phyloP scores from a whole-genome alignment of 2,329 filamentous ascomycete species.

The Microdochium trichocladiopsis region DNA sequence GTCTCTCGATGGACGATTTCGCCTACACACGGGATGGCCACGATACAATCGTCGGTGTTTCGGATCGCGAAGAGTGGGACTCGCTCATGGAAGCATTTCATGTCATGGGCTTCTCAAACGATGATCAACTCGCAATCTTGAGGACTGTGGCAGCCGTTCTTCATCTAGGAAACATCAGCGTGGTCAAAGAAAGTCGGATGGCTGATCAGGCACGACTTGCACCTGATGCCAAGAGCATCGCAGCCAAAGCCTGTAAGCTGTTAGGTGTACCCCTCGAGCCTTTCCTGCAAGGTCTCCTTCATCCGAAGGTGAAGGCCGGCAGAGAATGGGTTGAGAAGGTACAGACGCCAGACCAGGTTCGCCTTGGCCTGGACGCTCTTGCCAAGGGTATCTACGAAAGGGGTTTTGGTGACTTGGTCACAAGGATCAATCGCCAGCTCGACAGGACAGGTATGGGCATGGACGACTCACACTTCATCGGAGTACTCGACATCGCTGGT shows the following conservation, averaged over 20 bases:
- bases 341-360: slow-evolving; percentile 93
- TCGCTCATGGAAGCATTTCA: slow-evolving; percentile 84
- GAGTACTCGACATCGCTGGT: slow-evolving; percentile 95
- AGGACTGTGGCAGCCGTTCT: slow-evolving; percentile 85
- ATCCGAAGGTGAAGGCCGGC: slow-evolving; percentile 90
- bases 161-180: slow-evolving; percentile 85
- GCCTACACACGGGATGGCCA: slow-evolving; percentile 88
- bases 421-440: slow-evolving; percentile 83
- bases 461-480: slow-evolving; percentile 93
- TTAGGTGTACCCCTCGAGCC: slow-evolving; percentile 78
- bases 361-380: slow-evolving; percentile 80
- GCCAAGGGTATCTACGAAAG: slow-evolving; percentile 98
- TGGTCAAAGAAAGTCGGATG: slow-evolving; percentile 83
- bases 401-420: slow-evolving; percentile 86
- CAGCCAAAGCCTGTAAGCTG: slow-evolving; percentile 72
- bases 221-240: slow-evolving; percentile 66
- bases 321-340: slow-evolving; percentile 98
- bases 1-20: slow-evolving; percentile 76
- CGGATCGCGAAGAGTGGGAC: slow-evolving; percentile 86
- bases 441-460: slow-evolving; percentile 76
- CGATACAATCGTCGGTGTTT: slow-evolving; percentile 83
- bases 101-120: slow-evolving; percentile 85
- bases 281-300: slow-evolving; percentile 82
- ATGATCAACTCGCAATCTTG: slow-evolving; percentile 77
- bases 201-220: slow-evolving; percentile 84